Evolutionary conservation across 1,284 basidiomycete species (phyloP).

Genomic region (Rhodotorula sp.): DNA sequence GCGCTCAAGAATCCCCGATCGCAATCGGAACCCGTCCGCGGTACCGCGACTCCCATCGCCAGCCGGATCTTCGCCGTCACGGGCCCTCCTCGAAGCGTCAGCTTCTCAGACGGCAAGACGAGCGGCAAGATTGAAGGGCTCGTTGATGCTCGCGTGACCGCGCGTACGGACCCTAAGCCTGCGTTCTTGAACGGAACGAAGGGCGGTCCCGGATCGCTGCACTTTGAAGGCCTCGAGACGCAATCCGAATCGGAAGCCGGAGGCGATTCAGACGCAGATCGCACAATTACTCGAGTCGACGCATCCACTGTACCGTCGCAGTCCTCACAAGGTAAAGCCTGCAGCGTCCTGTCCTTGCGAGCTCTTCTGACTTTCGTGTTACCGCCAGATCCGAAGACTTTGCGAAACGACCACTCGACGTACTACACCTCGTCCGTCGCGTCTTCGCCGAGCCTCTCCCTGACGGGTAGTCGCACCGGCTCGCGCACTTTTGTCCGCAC

Average conservation of each 20-base stretch:
- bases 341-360: too few relatives aligned
- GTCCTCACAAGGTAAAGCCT: too few relatives aligned
- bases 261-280: conserved; percentile 7
- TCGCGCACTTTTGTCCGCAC: conserved; percentile 39
- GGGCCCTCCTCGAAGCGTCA: conserved; percentile 70
- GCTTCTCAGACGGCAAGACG: conserved; percentile 86
- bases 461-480: conserved; percentile 21
- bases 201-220: conserved; percentile 13
- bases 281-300: background rate
- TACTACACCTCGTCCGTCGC: background rate
- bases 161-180: background rate
- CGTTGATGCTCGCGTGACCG: background rate
- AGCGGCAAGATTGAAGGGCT: conserved; percentile 76
- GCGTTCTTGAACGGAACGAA: background rate
- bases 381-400: too few relatives aligned
- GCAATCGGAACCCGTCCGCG: conserved; percentile 11
- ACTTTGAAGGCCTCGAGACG: conserved; percentile 3
- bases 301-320: too few relatives aligned
- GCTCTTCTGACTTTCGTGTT: too few relatives aligned
- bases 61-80: background rate
- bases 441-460: too few relatives aligned
- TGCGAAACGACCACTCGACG: too few relatives aligned
- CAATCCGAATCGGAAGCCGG: background rate
- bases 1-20: conserved; percentile 30
- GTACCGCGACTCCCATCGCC: conserved; percentile 13